Conservation (phyloP, 257 asterid species). For the Penstemon newberryi region DNA sequence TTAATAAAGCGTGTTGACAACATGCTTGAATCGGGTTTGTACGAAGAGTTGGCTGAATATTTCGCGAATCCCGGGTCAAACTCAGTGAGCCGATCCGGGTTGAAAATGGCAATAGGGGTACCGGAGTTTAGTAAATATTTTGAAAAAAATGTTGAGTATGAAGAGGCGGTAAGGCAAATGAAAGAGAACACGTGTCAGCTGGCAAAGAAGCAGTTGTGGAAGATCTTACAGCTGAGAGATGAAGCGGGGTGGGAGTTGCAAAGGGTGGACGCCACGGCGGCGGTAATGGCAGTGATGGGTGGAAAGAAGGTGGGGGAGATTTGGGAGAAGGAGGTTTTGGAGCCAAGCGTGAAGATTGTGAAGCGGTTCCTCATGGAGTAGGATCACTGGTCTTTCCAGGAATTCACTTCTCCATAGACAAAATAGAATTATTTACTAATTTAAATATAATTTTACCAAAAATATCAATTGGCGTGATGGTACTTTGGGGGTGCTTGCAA, state of each 20-base stretch:
- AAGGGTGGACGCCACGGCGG: slow-evolving; percentile 75
- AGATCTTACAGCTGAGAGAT: slow-evolving; percentile 68
- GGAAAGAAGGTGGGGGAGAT: slow-evolving; percentile 44
- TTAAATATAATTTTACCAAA: no score
- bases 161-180: slow-evolving; percentile 60
- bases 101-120: slow-evolving; percentile 78
- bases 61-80: slow-evolving; percentile 24
- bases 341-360: slow-evolving; percentile 87
- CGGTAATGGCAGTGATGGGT: slow-evolving; percentile 47
- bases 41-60: slow-evolving; percentile 55
- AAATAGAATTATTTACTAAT: no score
- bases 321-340: slow-evolving; percentile 71
- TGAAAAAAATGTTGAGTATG: slow-evolving; percentile 31
- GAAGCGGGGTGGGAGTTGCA: slow-evolving; percentile 76
- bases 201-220: slow-evolving; percentile 63
- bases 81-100: slow-evolving; percentile 46
- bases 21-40: slow-evolving; percentile 82
- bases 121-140: slow-evolving; percentile 73
- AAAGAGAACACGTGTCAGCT: slow-evolving; percentile 78
- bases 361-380: slow-evolving; percentile 76
- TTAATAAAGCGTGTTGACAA: slow-evolving; percentile 70
- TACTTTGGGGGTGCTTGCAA: no score
- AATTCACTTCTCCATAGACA: no score
- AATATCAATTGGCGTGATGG: no score
- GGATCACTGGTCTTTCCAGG: slow-evolving; percentile 22